Conservation (phyloP, 129 eudicot species). For the Tanacetum coccineum region DNA sequence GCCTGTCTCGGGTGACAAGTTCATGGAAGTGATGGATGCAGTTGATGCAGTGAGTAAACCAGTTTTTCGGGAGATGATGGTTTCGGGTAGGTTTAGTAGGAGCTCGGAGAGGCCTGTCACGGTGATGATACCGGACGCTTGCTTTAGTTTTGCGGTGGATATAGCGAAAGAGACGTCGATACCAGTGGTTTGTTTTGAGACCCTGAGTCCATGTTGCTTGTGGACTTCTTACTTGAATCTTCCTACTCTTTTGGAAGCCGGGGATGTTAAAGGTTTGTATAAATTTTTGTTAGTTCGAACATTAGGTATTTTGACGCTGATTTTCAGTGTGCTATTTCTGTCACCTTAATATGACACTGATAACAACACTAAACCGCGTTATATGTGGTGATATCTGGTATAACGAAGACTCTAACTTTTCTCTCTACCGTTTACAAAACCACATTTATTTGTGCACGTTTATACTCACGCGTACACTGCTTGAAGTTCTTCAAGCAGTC, state of each 20-base stretch:
- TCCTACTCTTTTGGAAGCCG: conserved; percentile 40
- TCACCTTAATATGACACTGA: no score
- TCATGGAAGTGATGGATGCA: conserved; percentile 31
- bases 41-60: conserved; percentile 25
- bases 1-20: conserved; percentile 25
- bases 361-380: no score
- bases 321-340: no score
- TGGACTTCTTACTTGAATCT: conserved; percentile 26
- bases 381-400: no score
- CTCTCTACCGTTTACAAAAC: no score
- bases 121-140: conserved; percentile 35
- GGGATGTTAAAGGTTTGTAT: conserved; percentile 31
- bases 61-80: conserved; percentile 31
- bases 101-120: conserved; percentile 16
- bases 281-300: background rate
- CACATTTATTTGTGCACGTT: no score
- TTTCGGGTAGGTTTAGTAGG: conserved; percentile 21
- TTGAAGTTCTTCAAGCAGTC: no score
- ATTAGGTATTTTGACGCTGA: background rate
- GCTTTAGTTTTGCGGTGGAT: conserved; percentile 30
- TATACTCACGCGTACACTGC: no score
- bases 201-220: conserved; percentile 42
- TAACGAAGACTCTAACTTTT: no score
- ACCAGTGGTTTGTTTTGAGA: conserved; percentile 39
- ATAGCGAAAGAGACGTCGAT: conserved; percentile 13